phyloP scores from a whole-genome alignment of 2,329 filamentous ascomycete species.

The Scytalidium sp. region DNA sequence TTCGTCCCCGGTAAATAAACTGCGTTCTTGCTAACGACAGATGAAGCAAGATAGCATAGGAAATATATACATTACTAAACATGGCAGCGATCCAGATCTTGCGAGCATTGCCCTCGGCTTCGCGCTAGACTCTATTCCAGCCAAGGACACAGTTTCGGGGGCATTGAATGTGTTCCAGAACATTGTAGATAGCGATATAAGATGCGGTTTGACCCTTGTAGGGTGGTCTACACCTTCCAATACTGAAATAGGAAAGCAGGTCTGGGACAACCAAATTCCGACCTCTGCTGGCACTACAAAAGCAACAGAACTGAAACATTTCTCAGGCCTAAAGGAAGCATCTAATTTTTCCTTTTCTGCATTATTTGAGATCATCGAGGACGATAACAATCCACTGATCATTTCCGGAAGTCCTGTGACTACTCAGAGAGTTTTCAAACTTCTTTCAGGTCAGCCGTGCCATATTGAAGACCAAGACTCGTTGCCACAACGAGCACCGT shows the following conservation, averaged over 20 bases:
- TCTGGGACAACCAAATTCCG: neutral
- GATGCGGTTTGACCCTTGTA: neutral
- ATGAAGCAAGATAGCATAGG: constrained; percentile 1
- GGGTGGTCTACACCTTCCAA: neutral
- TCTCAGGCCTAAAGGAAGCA: neutral
- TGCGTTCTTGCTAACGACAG: too few relatives aligned
- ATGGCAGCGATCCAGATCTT: neutral
- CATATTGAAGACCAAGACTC: neutral
- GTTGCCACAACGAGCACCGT: neutral
- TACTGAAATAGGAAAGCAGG: neutral
- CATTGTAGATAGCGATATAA: neutral
- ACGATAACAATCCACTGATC: neutral
- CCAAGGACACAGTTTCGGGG: neutral
- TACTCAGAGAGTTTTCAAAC: neutral
- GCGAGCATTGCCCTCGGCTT: neutral
- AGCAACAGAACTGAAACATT: neutral
- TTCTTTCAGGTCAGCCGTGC: neutral
- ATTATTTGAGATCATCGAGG: neutral
- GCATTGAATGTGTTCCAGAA: neutral
- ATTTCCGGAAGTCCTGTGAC: neutral
- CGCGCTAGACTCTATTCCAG: neutral
- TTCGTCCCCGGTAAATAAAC: too few relatives aligned
- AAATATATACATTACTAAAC: neutral
- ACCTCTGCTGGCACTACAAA: neutral
- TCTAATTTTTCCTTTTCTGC: neutral